These are phyloP conservation scores for Acephala macrosclerotiorum DNA, from an alignment of 2,329 filamentous ascomycete genomes.

Conservation along the genomic window DNA sequence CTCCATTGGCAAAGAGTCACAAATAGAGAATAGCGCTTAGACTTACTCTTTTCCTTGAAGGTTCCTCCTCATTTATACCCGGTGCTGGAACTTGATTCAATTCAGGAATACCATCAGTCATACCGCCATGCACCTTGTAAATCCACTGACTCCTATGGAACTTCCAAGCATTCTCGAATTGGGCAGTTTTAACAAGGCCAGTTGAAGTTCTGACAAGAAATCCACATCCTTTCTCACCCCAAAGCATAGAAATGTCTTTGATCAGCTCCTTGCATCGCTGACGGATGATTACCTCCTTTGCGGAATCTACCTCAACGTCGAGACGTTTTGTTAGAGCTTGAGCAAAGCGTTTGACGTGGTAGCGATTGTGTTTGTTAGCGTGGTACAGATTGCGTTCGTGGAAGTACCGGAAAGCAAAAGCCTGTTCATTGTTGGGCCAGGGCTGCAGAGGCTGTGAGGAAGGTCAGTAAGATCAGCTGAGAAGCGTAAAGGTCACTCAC, in stretches of 20 bases:
- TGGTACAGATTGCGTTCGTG: constrained; percentile 10
- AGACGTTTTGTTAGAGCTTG: background rate
- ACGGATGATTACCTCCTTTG: background rate
- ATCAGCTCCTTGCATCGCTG: background rate
- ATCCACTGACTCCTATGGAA: background rate
- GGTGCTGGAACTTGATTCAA: background rate
- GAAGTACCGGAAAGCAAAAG: constrained; percentile 13
- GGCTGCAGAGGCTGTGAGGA: background rate
- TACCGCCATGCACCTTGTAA: background rate
- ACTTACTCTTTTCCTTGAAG: background rate
- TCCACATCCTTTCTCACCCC: constrained; percentile 1
- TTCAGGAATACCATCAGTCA: background rate
- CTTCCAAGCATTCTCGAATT: constrained; percentile 15
- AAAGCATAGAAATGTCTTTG: background rate
- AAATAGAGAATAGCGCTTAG: background rate
- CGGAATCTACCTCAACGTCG: background rate
- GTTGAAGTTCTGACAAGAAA: background rate
- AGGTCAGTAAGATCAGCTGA: background rate
- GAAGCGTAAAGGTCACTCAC: background rate
- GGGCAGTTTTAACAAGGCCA: background rate
- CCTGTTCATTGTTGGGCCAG: constrained; percentile 3
- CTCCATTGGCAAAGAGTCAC: background rate
- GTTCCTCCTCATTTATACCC: background rate
- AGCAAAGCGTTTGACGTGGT: background rate
- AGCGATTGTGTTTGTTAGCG: background rate